Percentiles rank a stretch among this genome's conserved stretches.
phyloP scores from a whole-genome alignment of 768 basidiomycete species.

The Tylopilus sp. region DNA sequence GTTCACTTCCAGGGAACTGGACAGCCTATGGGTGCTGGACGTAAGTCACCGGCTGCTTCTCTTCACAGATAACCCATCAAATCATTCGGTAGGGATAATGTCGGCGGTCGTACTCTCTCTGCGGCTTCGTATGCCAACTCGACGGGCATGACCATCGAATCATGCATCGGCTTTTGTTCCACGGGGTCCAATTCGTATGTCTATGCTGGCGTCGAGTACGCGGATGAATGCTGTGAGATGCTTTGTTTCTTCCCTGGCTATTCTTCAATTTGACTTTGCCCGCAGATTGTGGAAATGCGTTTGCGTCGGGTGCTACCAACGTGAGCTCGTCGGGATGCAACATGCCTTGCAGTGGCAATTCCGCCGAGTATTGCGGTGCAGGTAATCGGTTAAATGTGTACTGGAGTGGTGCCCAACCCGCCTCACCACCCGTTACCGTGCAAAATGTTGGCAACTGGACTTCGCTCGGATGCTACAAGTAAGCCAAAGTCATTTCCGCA shows the following conservation, averaged over 20 bases:
- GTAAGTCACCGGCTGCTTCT: constrained; percentile 33
- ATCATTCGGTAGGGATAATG: constrained; percentile 45
- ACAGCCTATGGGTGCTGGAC: constrained; percentile 57
- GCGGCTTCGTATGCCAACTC: constrained; percentile 44
- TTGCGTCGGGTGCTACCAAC: constrained; percentile 44
- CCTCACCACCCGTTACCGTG: constrained; percentile 50
- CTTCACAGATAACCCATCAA: constrained; percentile 9
- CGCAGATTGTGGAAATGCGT: constrained; percentile 62
- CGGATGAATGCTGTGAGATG: constrained; percentile 57
- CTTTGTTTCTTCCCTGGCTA: not conserved
- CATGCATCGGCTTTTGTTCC: constrained; percentile 43
- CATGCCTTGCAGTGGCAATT: constrained; percentile 57
- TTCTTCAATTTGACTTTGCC: not conserved
- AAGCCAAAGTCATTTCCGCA: constrained; percentile 9
- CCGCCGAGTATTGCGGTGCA: constrained; percentile 58
- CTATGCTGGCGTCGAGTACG: constrained; percentile 71
- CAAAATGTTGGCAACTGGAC: constrained; percentile 60
- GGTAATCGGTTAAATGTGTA: constrained; percentile 58
- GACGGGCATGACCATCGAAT: constrained; percentile 59
- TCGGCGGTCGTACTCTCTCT: constrained; percentile 54
- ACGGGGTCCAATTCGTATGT: constrained; percentile 39
- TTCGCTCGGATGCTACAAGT: constrained; percentile 77
- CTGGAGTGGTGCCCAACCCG: constrained; percentile 56
- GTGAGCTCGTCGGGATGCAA: constrained; percentile 54
- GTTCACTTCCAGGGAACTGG: constrained; percentile 52